Evolutionary conservation across 306 rosid species (phyloP).

Genomic region (Quillaja saponaria): DNA sequence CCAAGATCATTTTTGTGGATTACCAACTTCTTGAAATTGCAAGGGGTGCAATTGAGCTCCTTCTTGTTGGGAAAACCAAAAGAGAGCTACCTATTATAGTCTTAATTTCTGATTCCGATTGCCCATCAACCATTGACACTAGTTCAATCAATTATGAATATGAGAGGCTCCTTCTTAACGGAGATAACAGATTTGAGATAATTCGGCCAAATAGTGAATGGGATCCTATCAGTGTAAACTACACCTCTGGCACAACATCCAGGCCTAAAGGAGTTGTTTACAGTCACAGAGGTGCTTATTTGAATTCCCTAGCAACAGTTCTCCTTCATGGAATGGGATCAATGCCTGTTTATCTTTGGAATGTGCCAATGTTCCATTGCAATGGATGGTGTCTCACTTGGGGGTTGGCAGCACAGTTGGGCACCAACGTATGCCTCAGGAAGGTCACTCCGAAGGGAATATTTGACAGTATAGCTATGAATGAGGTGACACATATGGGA

Average conservation of each 20-base stretch:
- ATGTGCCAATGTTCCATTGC: constrained; percentile 83
- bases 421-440: constrained; percentile 64
- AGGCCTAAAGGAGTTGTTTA: constrained; percentile 87
- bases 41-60: constrained; percentile 49
- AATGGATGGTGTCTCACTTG: constrained; percentile 90
- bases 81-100: constrained; percentile 53
- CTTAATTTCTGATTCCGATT: constrained; percentile 47
- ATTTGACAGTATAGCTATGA: constrained; percentile 49
- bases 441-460: constrained; percentile 61
- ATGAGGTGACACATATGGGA: constrained; percentile 79
- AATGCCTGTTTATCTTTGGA: constrained; percentile 83
- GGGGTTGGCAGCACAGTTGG: constrained; percentile 85
- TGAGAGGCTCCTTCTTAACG: constrained; percentile 51
- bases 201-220: constrained; percentile 63
- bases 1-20: constrained; percentile 74
- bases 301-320: constrained; percentile 68
- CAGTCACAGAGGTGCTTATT: constrained; percentile 83
- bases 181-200: constrained; percentile 47
- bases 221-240: constrained; percentile 81
- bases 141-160: constrained; percentile 50
- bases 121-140: constrained; percentile 24
- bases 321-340: constrained; percentile 61
- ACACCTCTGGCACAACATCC: constrained; percentile 93
- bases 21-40: constrained; percentile 61
- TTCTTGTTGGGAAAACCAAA: constrained; percentile 38